Evolutionary conservation across 805 yeast genomes (phyloP), one percentile per base, ranked within the genome.

Genomic region (Kazachstania bromeliacearum): DNA sequence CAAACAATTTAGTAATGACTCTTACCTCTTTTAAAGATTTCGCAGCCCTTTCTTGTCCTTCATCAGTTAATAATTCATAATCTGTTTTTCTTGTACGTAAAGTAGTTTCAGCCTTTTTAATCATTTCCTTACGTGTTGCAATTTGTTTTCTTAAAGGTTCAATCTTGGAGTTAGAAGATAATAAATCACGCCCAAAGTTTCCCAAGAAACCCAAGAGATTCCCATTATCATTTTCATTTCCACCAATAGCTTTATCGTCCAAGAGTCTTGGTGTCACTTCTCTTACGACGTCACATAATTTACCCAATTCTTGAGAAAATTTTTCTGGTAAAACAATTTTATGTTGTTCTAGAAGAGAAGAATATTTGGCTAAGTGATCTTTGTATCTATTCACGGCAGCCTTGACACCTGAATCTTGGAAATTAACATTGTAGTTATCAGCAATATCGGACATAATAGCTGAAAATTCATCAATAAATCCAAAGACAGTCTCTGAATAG

Each of bases 321-420:
- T 40, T 33, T 12, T 35, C 28, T 2, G 59, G 38, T 31, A 51
- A 14, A 15, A 30, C 14, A 23, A 40, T 7, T 33, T 31, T 27
- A 20, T 28, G 20, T 1, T 13, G 14, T 4, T 38, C 34, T 6
- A 41, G 32, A 2, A 39, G 7, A 3, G 15, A 22, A 2, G 41
- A 31, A 31, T 51, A 50, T 31, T 46, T 43, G 9, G 41, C 33
- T 18, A 52, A 31, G 34, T 48, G 47, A 47, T 48, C 40, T 28
- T 45, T 45, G 51, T 58, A 79, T 0, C 63, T 50, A 17, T 64
- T 60, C 4, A 79, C 78, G 0, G 83, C 72, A 12, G 60, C 67
- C 48, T 78, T 79, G 6, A 82, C 89, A 0, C 79, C 82, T 7
- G 70, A 66, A 56, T 82, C 88, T 51, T 82, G 82, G 61, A 79